A percentile compares a stretch with the other conserved stretches of the same genome.
These are phyloP conservation scores for Lentinula sp. DNA, from an alignment of 768 basidiomycete genomes.

Conservation along the genomic window DNA sequence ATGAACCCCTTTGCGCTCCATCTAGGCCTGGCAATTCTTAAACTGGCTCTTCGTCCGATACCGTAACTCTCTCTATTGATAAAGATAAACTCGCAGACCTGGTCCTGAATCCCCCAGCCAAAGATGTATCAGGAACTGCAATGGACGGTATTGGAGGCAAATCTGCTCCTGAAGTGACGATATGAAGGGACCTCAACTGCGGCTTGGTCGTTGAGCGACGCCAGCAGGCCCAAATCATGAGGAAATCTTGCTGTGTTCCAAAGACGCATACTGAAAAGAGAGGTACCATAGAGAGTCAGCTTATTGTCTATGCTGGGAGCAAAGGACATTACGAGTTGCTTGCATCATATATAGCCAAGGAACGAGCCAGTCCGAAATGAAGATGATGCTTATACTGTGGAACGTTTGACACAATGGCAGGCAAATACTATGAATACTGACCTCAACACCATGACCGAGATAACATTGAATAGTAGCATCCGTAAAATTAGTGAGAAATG, in stretches of 20 bases:
- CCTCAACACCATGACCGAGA: constrained; percentile 37
- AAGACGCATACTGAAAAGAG: constrained; percentile 41
- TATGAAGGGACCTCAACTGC: neutral
- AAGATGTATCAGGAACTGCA: neutral
- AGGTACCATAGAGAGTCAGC: constrained; percentile 33
- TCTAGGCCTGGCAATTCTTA: neutral
- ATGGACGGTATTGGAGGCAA: neutral
- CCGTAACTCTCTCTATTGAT: neutral
- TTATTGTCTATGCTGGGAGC: neutral
- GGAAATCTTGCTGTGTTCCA: constrained; percentile 31
- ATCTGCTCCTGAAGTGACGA: neutral
- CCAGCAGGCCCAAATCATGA: neutral
- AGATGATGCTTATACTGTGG: constrained; percentile 30
- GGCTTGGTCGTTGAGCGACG: neutral
- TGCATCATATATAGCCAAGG: constrained; percentile 41
- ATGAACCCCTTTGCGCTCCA: neutral
- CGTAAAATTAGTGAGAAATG: constrained; percentile 33
- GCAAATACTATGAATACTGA: constrained; percentile 10
- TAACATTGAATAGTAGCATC: constrained; percentile 36
- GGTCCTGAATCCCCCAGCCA: neutral
- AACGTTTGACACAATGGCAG: neutral
- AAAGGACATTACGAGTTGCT: constrained; percentile 35
- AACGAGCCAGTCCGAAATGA: constrained; percentile 21
- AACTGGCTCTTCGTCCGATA: neutral
- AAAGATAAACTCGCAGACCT: neutral